Conservation (phyloP, 441 rosid species). For the Daphne laureola region DNA sequence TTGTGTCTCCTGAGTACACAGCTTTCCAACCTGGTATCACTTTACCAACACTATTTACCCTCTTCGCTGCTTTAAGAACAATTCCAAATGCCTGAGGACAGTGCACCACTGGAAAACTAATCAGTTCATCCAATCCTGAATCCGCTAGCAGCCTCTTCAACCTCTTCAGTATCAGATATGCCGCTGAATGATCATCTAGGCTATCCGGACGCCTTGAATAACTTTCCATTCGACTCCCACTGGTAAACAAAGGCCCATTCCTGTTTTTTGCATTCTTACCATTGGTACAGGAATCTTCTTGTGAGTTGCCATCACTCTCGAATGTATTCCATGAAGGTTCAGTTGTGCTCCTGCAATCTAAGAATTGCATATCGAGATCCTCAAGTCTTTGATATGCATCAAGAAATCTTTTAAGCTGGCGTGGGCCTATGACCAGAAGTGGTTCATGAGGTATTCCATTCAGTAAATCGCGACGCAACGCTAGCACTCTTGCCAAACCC, state of each 20-base stretch:
- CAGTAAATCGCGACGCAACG: slow-evolving; percentile 61
- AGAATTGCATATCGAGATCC: slow-evolving; percentile 82
- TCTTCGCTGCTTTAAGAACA: too few relatives aligned
- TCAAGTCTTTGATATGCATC: slow-evolving; percentile 78
- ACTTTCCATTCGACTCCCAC: slow-evolving; percentile 61
- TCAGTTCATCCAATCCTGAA: slow-evolving; percentile 47
- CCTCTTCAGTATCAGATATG: slow-evolving; percentile 7
- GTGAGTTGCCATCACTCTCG: slow-evolving; percentile 22
- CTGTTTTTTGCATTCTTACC: slow-evolving; percentile 10
- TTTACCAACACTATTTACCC: slow-evolving; percentile 49
- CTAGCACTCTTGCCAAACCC: slow-evolving; percentile 67
- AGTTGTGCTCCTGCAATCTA: slow-evolving; percentile 78
- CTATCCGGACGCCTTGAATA: slow-evolving; percentile 38
- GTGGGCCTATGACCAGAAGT: slow-evolving; percentile 59
- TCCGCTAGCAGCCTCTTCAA: slow-evolving; percentile 52
- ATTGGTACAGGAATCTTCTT: neutral
- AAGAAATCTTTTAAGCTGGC: slow-evolving; percentile 61
- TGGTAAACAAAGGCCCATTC: slow-evolving; percentile 37
- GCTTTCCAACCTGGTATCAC: slow-evolving; percentile 80
- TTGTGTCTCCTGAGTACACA: slow-evolving; percentile 75
- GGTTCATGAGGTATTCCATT: slow-evolving; percentile 61
- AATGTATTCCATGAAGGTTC: slow-evolving; percentile 48
- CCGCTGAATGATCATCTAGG: slow-evolving; percentile 23
- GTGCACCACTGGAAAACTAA: slow-evolving; percentile 84
- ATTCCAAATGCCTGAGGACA: slow-evolving; percentile 82